phyloP scores from a whole-genome alignment of 2,329 filamentous ascomycete species.

The Hirsutella rhossiliensis region DNA sequence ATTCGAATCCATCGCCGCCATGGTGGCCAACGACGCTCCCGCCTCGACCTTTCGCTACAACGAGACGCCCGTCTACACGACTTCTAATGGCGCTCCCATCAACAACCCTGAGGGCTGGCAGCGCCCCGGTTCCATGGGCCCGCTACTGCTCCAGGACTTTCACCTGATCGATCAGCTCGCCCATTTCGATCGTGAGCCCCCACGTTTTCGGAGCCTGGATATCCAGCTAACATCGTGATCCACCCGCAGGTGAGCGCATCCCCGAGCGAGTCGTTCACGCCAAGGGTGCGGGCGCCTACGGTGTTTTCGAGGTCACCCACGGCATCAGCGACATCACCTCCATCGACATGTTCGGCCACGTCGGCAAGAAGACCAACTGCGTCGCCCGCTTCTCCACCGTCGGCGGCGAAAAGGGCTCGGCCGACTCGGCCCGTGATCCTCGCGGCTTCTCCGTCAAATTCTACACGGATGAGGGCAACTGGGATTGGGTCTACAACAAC shows the following conservation, averaged over 20 bases:
- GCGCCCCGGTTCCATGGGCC: slow-evolving; percentile 42
- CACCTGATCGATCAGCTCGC: slow-evolving; percentile 51
- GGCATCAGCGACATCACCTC: slow-evolving; percentile 43
- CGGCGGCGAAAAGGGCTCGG: slow-evolving; percentile 52
- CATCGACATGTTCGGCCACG: slow-evolving; percentile 38
- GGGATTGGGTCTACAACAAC: slow-evolving; percentile 67
- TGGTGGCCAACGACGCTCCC: slow-evolving; percentile 30
- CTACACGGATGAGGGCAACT: slow-evolving; percentile 60
- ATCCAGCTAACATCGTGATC: too few species aligned
- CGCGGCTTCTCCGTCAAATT: slow-evolving; percentile 49
- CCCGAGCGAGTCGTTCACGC: slow-evolving; percentile 30
- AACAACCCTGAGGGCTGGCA: slow-evolving; percentile 35
- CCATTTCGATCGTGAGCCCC: slow-evolving; percentile 31
- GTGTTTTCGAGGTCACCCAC: slow-evolving; percentile 46
- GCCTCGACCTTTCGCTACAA: slow-evolving; percentile 39
- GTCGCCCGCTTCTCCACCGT: slow-evolving; percentile 62
- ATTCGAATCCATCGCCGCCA: slow-evolving; percentile 7
- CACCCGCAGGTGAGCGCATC: slow-evolving; percentile 29
- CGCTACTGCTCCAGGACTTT: slow-evolving; percentile 52
- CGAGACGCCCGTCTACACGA: slow-evolving; percentile 46
- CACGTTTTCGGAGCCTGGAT: not conserved
- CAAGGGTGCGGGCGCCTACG: slow-evolving; percentile 30
- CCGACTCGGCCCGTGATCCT: slow-evolving; percentile 57
- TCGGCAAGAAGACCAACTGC: slow-evolving; percentile 42
- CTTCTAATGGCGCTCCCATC: slow-evolving; percentile 47